Evolutionary conservation across 805 yeast genomes (phyloP).

Genomic region (Kockiozyma suomiensis): DNA sequence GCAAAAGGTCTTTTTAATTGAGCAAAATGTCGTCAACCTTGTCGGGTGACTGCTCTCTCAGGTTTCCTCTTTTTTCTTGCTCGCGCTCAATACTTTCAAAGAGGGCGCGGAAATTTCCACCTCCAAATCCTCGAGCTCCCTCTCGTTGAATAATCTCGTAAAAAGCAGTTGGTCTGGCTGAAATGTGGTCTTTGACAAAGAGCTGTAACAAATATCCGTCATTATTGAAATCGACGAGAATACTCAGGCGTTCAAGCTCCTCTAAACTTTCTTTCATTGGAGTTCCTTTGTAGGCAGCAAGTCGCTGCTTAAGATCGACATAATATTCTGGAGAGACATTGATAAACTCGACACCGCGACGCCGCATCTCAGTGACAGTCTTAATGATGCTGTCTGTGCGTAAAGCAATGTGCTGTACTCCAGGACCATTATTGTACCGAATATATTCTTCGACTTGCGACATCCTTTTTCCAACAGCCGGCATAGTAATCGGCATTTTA

Average conservation of each 20-base stretch:
- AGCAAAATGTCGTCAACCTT: too few species aligned
- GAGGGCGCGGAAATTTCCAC: slow-evolving; percentile 81
- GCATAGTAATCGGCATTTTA: slow-evolving; percentile 85
- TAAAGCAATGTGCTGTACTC: slow-evolving; percentile 82
- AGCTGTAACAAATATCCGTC: slow-evolving; percentile 69
- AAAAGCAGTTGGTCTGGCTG: slow-evolving; percentile 74
- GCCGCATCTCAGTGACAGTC: slow-evolving; percentile 55
- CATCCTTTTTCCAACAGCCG: slow-evolving; percentile 64
- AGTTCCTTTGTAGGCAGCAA: slow-evolving; percentile 46
- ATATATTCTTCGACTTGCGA: slow-evolving; percentile 84
- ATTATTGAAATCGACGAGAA: slow-evolving; percentile 74
- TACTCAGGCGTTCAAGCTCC: slow-evolving; percentile 50
- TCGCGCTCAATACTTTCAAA: slow-evolving; percentile 82
- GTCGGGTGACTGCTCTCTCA: neutral
- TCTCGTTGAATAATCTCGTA: slow-evolving; percentile 78
- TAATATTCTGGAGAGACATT: slow-evolving; percentile 63
- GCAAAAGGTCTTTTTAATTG: too few species aligned
- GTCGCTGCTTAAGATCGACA: slow-evolving; percentile 49
- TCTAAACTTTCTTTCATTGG: slow-evolving; percentile 57
- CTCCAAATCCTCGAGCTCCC: slow-evolving; percentile 84
- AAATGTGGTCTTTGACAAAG: slow-evolving; percentile 55
- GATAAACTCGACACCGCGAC: slow-evolving; percentile 74
- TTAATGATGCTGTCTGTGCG: slow-evolving; percentile 61
- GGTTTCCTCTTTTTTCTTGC: slow-evolving; percentile 69
- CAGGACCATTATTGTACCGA: slow-evolving; percentile 76